phyloP scores from a whole-genome alignment of 371 early-diverging fungal genomes.

The Globomyces sp. region DNA sequence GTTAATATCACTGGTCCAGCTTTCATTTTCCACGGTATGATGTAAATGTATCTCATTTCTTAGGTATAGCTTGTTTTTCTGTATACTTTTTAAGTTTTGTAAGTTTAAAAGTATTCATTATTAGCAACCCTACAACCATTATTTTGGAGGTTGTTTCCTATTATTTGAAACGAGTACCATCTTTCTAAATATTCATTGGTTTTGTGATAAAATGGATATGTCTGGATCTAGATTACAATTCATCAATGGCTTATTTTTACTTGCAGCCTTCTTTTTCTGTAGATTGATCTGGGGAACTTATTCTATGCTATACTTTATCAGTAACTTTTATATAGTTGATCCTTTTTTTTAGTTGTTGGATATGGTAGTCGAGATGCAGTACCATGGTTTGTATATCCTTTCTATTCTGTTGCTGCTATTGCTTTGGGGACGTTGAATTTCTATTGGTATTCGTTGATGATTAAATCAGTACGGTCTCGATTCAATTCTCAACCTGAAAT shows the following conservation, averaged over 20 bases:
- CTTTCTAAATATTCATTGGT: constrained; percentile 93
- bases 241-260: constrained; percentile 75
- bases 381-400: not conserved
- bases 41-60: constrained; percentile 67
- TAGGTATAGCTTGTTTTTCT: constrained; percentile 57
- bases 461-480: constrained; percentile 11
- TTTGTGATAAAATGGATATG: constrained; percentile 56
- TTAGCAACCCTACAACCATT: constrained; percentile 73
- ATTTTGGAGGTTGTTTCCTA: constrained; percentile 86
- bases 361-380: not conserved
- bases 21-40: constrained; percentile 81
- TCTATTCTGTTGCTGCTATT: constrained; percentile 10
- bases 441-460: constrained; percentile 17
- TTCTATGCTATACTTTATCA: constrained; percentile 60
- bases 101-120: constrained; percentile 30
- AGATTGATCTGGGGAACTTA: constrained; percentile 78
- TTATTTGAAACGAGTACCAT: constrained; percentile 90
- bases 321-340: constrained; percentile 45
- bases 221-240: constrained; percentile 69
- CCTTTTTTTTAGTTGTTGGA: not conserved
- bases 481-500: not conserved
- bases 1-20: constrained; percentile 69
- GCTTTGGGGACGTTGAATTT: constrained; percentile 10
- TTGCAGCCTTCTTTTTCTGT: constrained; percentile 69
- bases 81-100: constrained; percentile 72